Base-by-base conservation (phyloP, 345 rosid species). In the Trapa incisa region DNA sequence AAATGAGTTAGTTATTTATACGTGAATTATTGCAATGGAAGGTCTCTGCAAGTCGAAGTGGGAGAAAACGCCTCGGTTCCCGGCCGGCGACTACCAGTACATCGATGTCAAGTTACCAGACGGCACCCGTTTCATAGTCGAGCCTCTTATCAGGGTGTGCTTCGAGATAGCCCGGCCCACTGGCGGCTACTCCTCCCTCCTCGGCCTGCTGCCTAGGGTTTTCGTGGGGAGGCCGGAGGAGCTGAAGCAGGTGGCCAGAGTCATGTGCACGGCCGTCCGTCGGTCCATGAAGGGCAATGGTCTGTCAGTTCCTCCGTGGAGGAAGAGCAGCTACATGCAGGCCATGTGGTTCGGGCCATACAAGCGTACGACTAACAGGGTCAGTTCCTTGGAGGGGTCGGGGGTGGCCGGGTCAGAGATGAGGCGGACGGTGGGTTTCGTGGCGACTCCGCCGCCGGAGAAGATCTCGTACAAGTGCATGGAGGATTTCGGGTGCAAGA, bases 21-120 rank as follows among this genome's bases (percentile, higher is more conserved):
- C 6, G 16, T 47, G 42, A 33, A 45, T 66, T 0, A 17, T 67
- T 17, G 43, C 43, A 3, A 8, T 0, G 4, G 2, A 70, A 90
- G 96, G 98, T 47, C 83, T 94, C 1, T 93, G 97, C 97, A 87
- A 90, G 67, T 83, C 92, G 0, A 74, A 75, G 47, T 93, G 97
- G 98, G 94, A 86, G 76, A 90, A 70, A 75, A 71, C 75, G 17
- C 87, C 76, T 17, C 72, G 77, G 75, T 72, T 73, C 61, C 92
- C 88, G 2, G 73, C 87, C 0, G 97, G 98, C 52, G 75, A 69
- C 33, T 81, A 87, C 69, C 89, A 93, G 64, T 90, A 76, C 37
- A 77, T 93, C 0, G 97, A 94, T 65, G 79, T 91, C 57, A 84
- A 80, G 0, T 15, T 64, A 37, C 43, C 41, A 32, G 72, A 47